These are phyloP conservation scores for Mortierella sp. DNA, from an alignment of 371 early-diverging fungal genomes.

Conservation along the genomic window DNA sequence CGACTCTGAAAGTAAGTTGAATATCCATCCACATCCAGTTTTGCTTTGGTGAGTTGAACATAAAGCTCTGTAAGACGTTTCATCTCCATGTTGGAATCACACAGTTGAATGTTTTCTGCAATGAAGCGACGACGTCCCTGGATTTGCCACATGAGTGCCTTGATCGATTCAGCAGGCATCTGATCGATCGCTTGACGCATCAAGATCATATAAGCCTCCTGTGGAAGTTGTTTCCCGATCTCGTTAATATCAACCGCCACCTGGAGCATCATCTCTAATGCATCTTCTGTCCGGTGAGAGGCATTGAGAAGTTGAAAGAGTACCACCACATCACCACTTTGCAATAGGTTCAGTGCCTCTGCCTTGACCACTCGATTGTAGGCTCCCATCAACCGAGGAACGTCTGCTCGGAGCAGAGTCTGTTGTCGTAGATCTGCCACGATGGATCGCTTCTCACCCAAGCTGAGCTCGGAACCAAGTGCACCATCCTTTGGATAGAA, in stretches of 20 bases:
- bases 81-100: constrained; percentile 46
- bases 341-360: constrained; percentile 18
- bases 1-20: constrained; percentile 44
- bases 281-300: constrained; percentile 28
- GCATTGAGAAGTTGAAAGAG: constrained; percentile 23
- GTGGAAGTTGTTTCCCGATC: constrained; percentile 46
- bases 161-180: constrained; percentile 40
- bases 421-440: constrained; percentile 38
- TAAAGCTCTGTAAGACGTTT: constrained; percentile 27
- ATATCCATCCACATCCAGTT: constrained; percentile 35
- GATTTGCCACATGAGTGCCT: constrained; percentile 33
- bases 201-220: constrained; percentile 29
- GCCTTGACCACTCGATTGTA: constrained; percentile 30
- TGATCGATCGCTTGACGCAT: constrained; percentile 28
- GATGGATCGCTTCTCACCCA: constrained; percentile 10
- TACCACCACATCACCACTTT: constrained; percentile 27
- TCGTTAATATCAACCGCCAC: constrained; percentile 43
- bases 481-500: constrained; percentile 12
- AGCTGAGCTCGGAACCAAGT: constrained; percentile 3
- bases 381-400: constrained; percentile 23
- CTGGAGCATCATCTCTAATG: constrained; percentile 51
- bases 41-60: constrained; percentile 17
- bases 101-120: constrained; percentile 28
- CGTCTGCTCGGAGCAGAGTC: constrained; percentile 16
- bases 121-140: constrained; percentile 48